Conservation (phyloP, 2,329 filamentous ascomycete genomes). For the Venturia aucupariae region DNA sequence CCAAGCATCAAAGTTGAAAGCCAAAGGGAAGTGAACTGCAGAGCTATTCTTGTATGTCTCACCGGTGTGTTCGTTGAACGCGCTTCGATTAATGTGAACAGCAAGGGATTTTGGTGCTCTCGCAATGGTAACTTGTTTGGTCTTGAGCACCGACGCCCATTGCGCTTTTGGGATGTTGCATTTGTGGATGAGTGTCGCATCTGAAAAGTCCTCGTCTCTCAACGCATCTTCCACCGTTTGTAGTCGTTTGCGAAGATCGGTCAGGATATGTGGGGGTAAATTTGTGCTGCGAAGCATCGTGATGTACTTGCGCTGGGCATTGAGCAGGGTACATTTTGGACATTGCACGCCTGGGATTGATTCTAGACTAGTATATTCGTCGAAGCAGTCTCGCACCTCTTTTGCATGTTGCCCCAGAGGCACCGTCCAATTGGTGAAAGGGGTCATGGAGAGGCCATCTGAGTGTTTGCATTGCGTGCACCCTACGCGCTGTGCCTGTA, state of each 20-base stretch:
- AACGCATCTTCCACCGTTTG: slow-evolving; percentile 60
- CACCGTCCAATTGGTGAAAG: slow-evolving; percentile 88
- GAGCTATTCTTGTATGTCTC: slow-evolving; percentile 76
- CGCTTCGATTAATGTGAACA: slow-evolving; percentile 83
- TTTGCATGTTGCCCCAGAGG: slow-evolving; percentile 63
- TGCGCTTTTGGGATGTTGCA: slow-evolving; percentile 47
- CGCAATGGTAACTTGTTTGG: slow-evolving; percentile 78
- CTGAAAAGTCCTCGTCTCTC: slow-evolving; percentile 71
- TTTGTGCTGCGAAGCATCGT: slow-evolving; percentile 17
- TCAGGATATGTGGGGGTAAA: slow-evolving; percentile 35
- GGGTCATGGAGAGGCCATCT: slow-evolving; percentile 79
- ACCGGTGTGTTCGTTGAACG: slow-evolving; percentile 78
- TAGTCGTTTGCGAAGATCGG: slow-evolving; percentile 45
- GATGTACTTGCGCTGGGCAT: slow-evolving; percentile 44
- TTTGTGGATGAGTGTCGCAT: slow-evolving; percentile 35
- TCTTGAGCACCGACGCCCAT: slow-evolving; percentile 71
- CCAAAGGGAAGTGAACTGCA: slow-evolving; percentile 63
- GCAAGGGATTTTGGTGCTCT: slow-evolving; percentile 71
- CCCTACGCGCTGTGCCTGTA: slow-evolving; percentile 79
- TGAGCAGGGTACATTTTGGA: slow-evolving; percentile 74
- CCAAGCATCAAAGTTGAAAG: slow-evolving; percentile 74
- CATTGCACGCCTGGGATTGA: slow-evolving; percentile 85
- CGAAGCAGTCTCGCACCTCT: slow-evolving; percentile 67
- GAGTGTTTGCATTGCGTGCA: slow-evolving; percentile 80
- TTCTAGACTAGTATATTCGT: slow-evolving; percentile 78